These are phyloP conservation scores for Papilionanthe hybrid DNA, from an alignment of 116 monocot genomes.

Conservation along the genomic window DNA sequence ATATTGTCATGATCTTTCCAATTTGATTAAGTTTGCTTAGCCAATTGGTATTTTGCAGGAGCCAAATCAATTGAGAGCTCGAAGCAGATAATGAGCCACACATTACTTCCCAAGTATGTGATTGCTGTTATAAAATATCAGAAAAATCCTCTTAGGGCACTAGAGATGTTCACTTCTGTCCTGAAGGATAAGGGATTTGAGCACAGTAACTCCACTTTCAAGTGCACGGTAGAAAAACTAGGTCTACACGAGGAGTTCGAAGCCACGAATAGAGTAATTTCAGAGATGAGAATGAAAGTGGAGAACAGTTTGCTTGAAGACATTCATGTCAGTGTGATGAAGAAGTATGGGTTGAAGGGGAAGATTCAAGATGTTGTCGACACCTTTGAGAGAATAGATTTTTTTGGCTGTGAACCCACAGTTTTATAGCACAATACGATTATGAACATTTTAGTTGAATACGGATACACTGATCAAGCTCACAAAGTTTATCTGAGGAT, in stretches of 20 bases:
- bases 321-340: slow-evolving; percentile 52
- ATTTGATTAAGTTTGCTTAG: background rate
- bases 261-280: slow-evolving; percentile 59
- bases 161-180: slow-evolving; percentile 65
- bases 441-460: slow-evolving; percentile 79
- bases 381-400: slow-evolving; percentile 84
- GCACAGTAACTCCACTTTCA: slow-evolving; percentile 57
- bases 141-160: slow-evolving; percentile 60
- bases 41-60: background rate
- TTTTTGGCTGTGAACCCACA: slow-evolving; percentile 62
- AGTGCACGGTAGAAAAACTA: slow-evolving; percentile 64
- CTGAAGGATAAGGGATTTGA: slow-evolving; percentile 47
- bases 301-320: slow-evolving; percentile 41
- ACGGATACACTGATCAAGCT: slow-evolving; percentile 61
- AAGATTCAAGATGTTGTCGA: slow-evolving; percentile 69
- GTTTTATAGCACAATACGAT: slow-evolving; percentile 71
- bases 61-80: background rate
- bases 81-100: background rate
- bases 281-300: slow-evolving; percentile 51
- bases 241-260: slow-evolving; percentile 53
- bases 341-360: slow-evolving; percentile 49
- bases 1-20: background rate
- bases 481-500: slow-evolving; percentile 94
- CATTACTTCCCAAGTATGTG: slow-evolving; percentile 41
- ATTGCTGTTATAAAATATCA: slow-evolving; percentile 42